phyloP scores from a whole-genome alignment of 768 basidiomycete species.

The Pisolithus orientalis region DNA sequence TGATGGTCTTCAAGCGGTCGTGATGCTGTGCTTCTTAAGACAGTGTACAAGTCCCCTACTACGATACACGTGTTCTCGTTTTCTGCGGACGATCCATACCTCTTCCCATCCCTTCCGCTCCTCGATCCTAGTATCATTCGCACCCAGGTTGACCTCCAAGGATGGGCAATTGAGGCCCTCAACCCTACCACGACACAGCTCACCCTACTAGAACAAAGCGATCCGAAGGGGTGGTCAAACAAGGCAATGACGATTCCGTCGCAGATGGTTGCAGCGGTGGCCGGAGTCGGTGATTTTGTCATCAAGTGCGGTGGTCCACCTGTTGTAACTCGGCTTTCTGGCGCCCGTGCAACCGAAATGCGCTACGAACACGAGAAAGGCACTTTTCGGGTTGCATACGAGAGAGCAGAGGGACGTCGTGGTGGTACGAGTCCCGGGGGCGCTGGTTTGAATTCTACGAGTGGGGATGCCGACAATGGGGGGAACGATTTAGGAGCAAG shows the following conservation, averaged over 20 bases:
- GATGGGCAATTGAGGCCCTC: slow-evolving; percentile 93
- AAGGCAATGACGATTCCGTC: slow-evolving; percentile 83
- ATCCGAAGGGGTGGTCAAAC: slow-evolving; percentile 95
- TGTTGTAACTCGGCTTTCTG: slow-evolving; percentile 74
- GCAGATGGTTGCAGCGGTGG: slow-evolving; percentile 85
- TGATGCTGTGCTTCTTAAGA: slow-evolving; percentile 86
- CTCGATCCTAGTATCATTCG: slow-evolving; percentile 77
- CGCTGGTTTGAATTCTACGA: slow-evolving; percentile 13
- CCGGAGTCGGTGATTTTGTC: slow-evolving; percentile 91
- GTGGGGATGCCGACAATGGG: slow-evolving; percentile 14
- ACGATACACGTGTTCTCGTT: slow-evolving; percentile 95
- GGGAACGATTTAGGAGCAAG: slow-evolving; percentile 1
- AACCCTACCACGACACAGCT: slow-evolving; percentile 93
- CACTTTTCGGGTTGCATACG: slow-evolving; percentile 80
- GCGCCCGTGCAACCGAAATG: slow-evolving; percentile 66
- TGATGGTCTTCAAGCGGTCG: slow-evolving; percentile 52
- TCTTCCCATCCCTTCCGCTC: slow-evolving; percentile 71
- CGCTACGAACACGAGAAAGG: slow-evolving; percentile 86
- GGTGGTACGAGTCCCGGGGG: slow-evolving; percentile 12
- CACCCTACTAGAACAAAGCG: slow-evolving; percentile 92
- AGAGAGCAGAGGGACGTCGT: slow-evolving; percentile 50
- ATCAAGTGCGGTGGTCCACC: slow-evolving; percentile 96
- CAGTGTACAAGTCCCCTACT: slow-evolving; percentile 94
- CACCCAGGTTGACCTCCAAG: slow-evolving; percentile 95
- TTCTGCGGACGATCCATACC: slow-evolving; percentile 82